A percentile compares a stretch with the other conserved stretches of the same genome.
Evolutionary conservation across 345 rosid species (phyloP).

Genomic region (Eucalyptus lansdowneana): DNA sequence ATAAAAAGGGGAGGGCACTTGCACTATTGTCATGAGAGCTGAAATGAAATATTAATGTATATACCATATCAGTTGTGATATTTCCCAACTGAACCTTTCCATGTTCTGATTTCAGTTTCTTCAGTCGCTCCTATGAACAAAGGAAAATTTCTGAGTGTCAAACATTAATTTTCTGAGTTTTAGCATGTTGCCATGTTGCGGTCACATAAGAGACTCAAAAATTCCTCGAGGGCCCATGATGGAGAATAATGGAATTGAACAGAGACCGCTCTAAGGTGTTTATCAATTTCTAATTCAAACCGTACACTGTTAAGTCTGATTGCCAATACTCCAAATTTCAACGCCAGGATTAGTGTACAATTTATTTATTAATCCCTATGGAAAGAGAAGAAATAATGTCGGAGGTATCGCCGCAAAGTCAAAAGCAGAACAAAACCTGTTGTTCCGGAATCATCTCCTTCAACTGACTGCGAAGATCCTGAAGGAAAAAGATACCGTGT

Average conservation of each 20-base stretch:
- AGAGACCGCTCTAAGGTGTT: neutral
- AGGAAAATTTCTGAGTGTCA: neutral
- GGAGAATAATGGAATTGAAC: neutral
- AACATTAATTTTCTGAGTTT: neutral
- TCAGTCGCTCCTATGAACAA: conserved; percentile 64
- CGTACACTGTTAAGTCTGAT: neutral
- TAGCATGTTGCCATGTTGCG: neutral
- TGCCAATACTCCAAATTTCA: neutral
- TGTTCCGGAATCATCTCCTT: conserved; percentile 91
- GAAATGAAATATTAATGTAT: neutral
- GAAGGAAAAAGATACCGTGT: neutral
- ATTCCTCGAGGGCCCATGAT: neutral
- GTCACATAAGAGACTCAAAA: neutral
- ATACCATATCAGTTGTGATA: conserved; percentile 91
- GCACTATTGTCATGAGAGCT: neutral
- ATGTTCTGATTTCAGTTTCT: conserved; percentile 70
- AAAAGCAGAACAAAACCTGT: conserved; percentile 36
- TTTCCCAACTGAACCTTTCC: conserved; percentile 92
- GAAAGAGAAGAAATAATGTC: neutral
- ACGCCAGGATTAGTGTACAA: neutral
- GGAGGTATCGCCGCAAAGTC: neutral
- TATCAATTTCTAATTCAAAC: neutral
- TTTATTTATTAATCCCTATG: neutral
- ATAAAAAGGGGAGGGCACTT: neutral
- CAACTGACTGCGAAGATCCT: conserved; percentile 91